These are phyloP conservation scores for Escovopsis sp. DNA, from an alignment of 2,329 filamentous ascomycete genomes.

Conservation along the genomic window DNA sequence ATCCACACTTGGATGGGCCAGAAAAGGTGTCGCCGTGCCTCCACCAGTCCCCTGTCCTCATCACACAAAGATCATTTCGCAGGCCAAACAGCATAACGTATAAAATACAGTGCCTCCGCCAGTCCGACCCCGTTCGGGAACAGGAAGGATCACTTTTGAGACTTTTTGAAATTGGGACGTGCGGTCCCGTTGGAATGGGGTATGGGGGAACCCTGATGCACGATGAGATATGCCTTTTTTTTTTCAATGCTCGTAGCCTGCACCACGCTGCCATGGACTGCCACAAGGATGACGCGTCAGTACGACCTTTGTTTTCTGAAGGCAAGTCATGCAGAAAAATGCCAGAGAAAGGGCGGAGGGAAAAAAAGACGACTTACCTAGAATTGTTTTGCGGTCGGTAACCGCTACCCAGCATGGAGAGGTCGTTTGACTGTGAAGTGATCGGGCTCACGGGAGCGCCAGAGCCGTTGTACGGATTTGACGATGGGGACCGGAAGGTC, in stretches of 20 bases:
- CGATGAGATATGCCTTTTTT: too few species aligned
- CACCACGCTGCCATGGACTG: slow-evolving; percentile 31
- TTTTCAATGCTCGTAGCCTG: slow-evolving; percentile 28
- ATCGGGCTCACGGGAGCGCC: slow-evolving; percentile 12
- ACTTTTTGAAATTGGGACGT: too few species aligned
- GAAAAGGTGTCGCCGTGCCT: too few species aligned
- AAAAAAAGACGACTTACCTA: slow-evolving; percentile 15
- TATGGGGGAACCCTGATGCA: too few species aligned
- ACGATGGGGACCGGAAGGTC: slow-evolving; percentile 19
- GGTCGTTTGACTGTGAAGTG: slow-evolving; percentile 12
- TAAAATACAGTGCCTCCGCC: too few species aligned
- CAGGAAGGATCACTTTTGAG: too few species aligned
- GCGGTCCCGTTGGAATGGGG: neutral
- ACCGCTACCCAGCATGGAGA: slow-evolving; percentile 13
- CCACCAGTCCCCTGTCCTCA: too few species aligned
- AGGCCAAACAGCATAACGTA: too few species aligned
- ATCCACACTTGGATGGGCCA: neutral
- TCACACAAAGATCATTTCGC: too few species aligned
- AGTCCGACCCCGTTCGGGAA: too few species aligned
- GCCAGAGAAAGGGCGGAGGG: too few species aligned
- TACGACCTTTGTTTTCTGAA: neutral
- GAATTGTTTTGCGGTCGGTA: slow-evolving; percentile 23
- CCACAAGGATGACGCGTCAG: slow-evolving; percentile 7
- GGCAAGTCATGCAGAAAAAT: too few species aligned
- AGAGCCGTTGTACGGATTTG: slow-evolving; percentile 16